Base-by-base conservation (phyloP, 2,329 filamentous ascomycete species). In the Penicillium crustosum region DNA sequence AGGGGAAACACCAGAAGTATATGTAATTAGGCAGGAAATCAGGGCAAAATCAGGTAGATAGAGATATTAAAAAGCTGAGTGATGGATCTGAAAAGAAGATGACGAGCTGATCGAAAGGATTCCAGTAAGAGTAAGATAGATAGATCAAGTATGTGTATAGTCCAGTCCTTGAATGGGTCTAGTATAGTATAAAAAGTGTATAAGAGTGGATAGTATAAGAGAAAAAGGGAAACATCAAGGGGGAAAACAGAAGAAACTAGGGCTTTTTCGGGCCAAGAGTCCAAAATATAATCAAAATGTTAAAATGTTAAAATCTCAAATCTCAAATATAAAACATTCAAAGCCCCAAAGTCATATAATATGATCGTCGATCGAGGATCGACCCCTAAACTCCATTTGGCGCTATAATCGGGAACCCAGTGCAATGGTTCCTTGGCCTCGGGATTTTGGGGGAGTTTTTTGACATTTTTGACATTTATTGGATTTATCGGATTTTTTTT, bases 311-410 rank as follows among this genome's bases (percentile, higher is more conserved):
- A 51, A 35, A 33, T 43, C 2, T 25, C 15, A 4, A 44, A 49
- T 38, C 12, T 38, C 7, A 27, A 57, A 61, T 48, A 53, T 49
- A 52, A 49, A 49, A 57, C 35, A 45, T 53, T 25, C 36, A 51
- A 51, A 51, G 36, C n/a, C 25, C 27, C 31, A 43, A 53, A 27
- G 15, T 17, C 39, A 53, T 15, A 49, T 19, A 49, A 31, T 17
- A 44, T 58, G 58, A 31, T 48, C 53, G 55, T 43, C 44, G 62
- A 64, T 65, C 60, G 55, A 47, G 39, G 64, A 67, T 67, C 65
- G 60, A 62, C 65, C 57, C 59, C 61, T 62, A 64, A 66, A 67
- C 63, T 66, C 53, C 53, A 57, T 61, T 61, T 53, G 57, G 62
- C 61, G 31, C 55, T 61, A 60, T 56, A 57, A 63, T 67, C 65